Evolutionary conservation across 345 rosid species (phyloP).

Genomic region (Microcos paniculata): DNA sequence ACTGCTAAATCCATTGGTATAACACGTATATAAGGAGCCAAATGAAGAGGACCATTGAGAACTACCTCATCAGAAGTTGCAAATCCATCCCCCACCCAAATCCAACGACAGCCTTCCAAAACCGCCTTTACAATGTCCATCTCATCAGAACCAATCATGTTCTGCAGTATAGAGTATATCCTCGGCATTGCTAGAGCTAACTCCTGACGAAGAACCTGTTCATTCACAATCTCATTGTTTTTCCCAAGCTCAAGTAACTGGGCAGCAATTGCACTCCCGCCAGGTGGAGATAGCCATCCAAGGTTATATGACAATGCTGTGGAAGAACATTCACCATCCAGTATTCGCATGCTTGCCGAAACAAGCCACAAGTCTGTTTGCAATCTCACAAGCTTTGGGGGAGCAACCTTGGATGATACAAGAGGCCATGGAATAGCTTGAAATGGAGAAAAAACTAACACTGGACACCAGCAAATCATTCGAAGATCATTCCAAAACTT

Average conservation of each 20-base stretch:
- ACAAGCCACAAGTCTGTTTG: conserved; percentile 86
- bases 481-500: conserved; percentile 88
- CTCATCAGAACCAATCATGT: conserved; percentile 82
- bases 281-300: conserved; percentile 92
- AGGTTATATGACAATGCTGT: conserved; percentile 81
- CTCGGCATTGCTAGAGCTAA: conserved; percentile 90
- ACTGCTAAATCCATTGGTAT: conserved; percentile 89
- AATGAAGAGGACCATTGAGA: conserved; percentile 90
- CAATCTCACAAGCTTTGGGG: conserved; percentile 88
- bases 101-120: conserved; percentile 98
- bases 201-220: conserved; percentile 79
- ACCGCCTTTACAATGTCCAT: conserved; percentile 94
- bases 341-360: conserved; percentile 92
- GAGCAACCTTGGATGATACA: conserved; percentile 83
- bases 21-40: conserved; percentile 92
- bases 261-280: conserved; percentile 92
- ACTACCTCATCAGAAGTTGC: conserved; percentile 89
- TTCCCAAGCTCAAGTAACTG: conserved; percentile 98
- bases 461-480: conserved; percentile 96
- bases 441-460: conserved; percentile 81
- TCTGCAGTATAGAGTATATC: conserved; percentile 70
- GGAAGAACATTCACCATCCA: conserved; percentile 94
- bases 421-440: conserved; percentile 84
- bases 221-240: conserved; percentile 75
- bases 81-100: conserved; percentile 99